These are phyloP conservation scores for Diaporthe amygdali DNA, from an alignment of 2,329 filamentous ascomycete genomes.

Conservation along the genomic window DNA sequence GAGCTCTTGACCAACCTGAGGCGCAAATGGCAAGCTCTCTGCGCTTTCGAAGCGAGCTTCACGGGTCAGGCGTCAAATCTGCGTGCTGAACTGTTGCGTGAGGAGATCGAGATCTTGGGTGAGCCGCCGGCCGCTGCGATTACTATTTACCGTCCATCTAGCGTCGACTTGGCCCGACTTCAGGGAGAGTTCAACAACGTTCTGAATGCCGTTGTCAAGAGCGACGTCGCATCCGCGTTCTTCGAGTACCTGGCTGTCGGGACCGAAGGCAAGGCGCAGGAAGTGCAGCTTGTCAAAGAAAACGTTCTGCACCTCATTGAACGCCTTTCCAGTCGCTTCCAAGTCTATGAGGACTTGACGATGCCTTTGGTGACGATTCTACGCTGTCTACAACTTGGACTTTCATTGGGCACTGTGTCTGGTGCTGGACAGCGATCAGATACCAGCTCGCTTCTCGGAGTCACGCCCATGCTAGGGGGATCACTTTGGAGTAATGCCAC, in stretches of 20 bases:
- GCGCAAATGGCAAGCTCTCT: constrained; percentile 63
- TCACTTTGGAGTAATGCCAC: constrained; percentile 35
- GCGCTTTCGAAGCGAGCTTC: constrained; percentile 68
- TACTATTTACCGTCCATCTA: constrained; percentile 72
- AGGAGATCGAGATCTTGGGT: constrained; percentile 69
- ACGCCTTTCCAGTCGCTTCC: constrained; percentile 72
- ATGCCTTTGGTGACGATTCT: constrained; percentile 80
- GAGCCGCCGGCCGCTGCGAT: constrained; percentile 67
- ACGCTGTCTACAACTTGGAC: constrained; percentile 76
- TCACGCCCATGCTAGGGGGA: constrained; percentile 64
- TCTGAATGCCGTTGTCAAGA: constrained; percentile 65
- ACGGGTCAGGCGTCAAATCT: constrained; percentile 72
- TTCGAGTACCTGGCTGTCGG: constrained; percentile 37
- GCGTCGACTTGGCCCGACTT: constrained; percentile 71
- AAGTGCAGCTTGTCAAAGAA: constrained; percentile 56
- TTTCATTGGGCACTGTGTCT: constrained; percentile 57
- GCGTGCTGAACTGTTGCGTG: constrained; percentile 66
- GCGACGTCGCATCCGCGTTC: constrained; percentile 46
- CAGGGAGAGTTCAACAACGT: constrained; percentile 86
- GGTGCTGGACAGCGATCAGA: constrained; percentile 16
- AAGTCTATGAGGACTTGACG: constrained; percentile 85
- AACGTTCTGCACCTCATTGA: constrained; percentile 72
- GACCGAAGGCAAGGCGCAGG: constrained; percentile 42
- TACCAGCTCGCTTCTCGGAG: constrained; percentile 41
- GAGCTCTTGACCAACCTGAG: constrained; percentile 62